Percentiles rank a stretch among this genome's conserved stretches.
Conservation (phyloP, 2,329 filamentous ascomycete genomes). For the Microsporum audouinii region DNA sequence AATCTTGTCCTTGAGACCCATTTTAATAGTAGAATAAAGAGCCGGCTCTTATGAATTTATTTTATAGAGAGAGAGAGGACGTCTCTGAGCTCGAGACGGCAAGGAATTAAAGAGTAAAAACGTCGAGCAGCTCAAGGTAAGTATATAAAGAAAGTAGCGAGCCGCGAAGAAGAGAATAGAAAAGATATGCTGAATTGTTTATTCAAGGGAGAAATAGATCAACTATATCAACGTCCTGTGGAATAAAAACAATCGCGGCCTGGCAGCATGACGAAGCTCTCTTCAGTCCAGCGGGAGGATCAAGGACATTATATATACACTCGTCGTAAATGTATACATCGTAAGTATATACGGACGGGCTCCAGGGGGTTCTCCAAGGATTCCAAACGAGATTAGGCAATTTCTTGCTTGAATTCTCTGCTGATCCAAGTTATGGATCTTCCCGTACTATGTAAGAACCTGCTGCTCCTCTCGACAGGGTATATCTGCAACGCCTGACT, state of each 20-base stretch:
- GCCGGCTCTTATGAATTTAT: background rate
- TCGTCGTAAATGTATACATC: background rate
- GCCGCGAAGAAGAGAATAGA: constrained; percentile 4
- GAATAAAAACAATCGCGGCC: background rate
- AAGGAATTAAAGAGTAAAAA: background rate
- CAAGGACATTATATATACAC: background rate
- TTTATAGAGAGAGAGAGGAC: background rate
- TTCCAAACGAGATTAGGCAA: background rate
- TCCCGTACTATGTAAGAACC: background rate
- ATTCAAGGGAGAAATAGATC: constrained; percentile 1
- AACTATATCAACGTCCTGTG: background rate
- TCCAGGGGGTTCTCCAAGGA: background rate
- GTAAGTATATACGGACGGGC: background rate
- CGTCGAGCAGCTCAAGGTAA: background rate
- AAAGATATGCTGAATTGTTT: background rate
- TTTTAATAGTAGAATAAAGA: constrained; percentile 16
- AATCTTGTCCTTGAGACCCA: constrained; percentile 42
- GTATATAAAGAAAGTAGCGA: background rate
- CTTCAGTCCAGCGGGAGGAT: background rate
- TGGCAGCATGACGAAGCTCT: background rate
- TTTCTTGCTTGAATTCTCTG: background rate
- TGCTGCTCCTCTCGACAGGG: no score
- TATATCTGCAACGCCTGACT: background rate
- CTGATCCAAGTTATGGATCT: constrained; percentile 1
- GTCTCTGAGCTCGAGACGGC: background rate